These are phyloP conservation scores for Aureobasidium pullulans DNA, from an alignment of 2,329 filamentous ascomycete species.

Conservation along the genomic window DNA sequence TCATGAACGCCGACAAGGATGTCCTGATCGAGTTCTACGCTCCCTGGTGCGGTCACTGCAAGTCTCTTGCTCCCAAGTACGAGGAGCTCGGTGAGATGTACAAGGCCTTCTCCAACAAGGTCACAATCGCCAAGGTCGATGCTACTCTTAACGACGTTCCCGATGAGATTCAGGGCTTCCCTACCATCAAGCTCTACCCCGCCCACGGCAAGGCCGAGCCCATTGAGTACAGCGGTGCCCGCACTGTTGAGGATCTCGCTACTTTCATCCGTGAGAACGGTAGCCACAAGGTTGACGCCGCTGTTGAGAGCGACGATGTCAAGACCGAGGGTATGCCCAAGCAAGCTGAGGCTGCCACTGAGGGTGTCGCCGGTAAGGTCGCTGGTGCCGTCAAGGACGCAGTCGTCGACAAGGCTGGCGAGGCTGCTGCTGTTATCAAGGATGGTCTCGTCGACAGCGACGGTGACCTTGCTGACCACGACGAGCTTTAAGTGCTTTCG, in stretches of 20 bases:
- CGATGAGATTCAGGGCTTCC: constrained; percentile 95
- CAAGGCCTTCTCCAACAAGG: constrained; percentile 47
- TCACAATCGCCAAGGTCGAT: constrained; percentile 80
- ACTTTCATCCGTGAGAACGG: constrained; percentile 93
- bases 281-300: constrained; percentile 68
- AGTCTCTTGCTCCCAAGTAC: constrained; percentile 61
- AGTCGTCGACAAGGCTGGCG: constrained; percentile 24
- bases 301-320: constrained; percentile 46
- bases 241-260: constrained; percentile 84
- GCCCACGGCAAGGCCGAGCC: constrained; percentile 81
- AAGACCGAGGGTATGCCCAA: constrained; percentile 41
- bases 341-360: constrained; percentile 35
- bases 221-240: constrained; percentile 78
- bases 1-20: constrained; percentile 91
- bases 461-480: constrained; percentile 44
- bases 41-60: constrained; percentile 70
- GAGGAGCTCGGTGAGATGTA: constrained; percentile 56
- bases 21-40: constrained; percentile 98
- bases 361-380: constrained; percentile 26
- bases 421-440: constrained; percentile 28
- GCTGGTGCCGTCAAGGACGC: constrained; percentile 23
- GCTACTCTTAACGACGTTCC: constrained; percentile 94
- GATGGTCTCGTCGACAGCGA: constrained; percentile 15
- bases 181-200: constrained; percentile 96
- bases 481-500: constrained; percentile 59